Percentiles rank a stretch among this genome's conserved stretches.
phyloP scores from a whole-genome alignment of 306 rosid genomes.

The Inga oerstediana region DNA sequence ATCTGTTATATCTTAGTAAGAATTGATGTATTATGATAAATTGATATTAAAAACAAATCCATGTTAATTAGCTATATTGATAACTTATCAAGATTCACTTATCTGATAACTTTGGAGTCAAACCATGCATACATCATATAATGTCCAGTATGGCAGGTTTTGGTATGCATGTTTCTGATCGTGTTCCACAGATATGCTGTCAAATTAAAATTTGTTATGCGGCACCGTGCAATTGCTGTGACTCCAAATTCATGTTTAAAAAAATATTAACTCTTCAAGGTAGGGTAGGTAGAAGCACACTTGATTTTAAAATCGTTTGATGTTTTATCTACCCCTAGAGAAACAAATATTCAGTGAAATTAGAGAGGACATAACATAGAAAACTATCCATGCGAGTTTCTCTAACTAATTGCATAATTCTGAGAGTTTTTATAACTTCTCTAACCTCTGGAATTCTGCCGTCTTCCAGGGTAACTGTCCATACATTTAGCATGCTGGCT shows the following conservation, averaged over 20 bases:
- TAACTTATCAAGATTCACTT: neutral
- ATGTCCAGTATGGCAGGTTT: neutral
- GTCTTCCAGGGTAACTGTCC: slow-evolving; percentile 67
- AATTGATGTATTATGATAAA: neutral
- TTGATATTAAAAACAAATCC: neutral
- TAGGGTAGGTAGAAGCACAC: neutral
- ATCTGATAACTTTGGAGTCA: neutral
- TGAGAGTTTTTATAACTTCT: neutral
- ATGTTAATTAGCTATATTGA: neutral
- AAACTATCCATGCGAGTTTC: neutral
- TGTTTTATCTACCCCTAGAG: neutral
- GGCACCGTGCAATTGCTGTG: neutral
- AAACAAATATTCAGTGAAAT: slow-evolving; percentile 3
- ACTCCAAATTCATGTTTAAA: neutral
- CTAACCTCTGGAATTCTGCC: slow-evolving; percentile 18
- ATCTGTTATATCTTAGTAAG: neutral
- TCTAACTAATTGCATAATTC: neutral
- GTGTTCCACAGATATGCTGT: neutral
- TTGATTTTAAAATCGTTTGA: slow-evolving; percentile 3
- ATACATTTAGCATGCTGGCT: slow-evolving; percentile 67
- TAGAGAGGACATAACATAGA: neutral
- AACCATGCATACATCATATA: neutral
- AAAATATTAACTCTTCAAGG: neutral
- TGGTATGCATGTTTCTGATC: neutral
- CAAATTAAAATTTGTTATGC: neutral